phyloP scores from a whole-genome alignment of 495 filamentous ascomycete species.

The Aspergillus kassunensis region DNA sequence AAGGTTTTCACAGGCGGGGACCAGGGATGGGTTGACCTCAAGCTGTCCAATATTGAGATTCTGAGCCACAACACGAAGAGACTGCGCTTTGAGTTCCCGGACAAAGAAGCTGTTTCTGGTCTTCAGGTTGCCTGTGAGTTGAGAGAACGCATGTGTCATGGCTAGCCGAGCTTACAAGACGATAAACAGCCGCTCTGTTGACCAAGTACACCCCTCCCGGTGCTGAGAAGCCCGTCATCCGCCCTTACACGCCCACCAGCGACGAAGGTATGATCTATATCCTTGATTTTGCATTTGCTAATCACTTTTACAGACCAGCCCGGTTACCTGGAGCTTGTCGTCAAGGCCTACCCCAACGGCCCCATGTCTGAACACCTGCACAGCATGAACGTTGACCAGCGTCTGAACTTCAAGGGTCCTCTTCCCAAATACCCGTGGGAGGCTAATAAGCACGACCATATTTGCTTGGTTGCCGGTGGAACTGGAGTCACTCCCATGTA shows the following conservation, averaged over 20 bases:
- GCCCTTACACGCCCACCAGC: slow-evolving; percentile 89
- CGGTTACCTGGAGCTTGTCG: slow-evolving; percentile 81
- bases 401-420: slow-evolving; percentile 87
- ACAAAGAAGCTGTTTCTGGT: slow-evolving; percentile 78
- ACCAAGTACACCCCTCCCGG: slow-evolving; percentile 79
- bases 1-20: slow-evolving; percentile 77
- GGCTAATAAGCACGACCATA: slow-evolving; percentile 91
- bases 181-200: slow-evolving; percentile 62
- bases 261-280: slow-evolving; percentile 64
- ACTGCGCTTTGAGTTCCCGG: slow-evolving; percentile 77
- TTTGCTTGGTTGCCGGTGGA: slow-evolving; percentile 88
- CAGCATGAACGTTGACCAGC: slow-evolving; percentile 71
- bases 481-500: slow-evolving; percentile 95
- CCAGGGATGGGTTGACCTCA: slow-evolving; percentile 76
- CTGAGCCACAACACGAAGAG: slow-evolving; percentile 90
- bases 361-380: slow-evolving; percentile 90
- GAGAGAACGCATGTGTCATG: neutral
- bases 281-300: neutral
- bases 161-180: slow-evolving; percentile 3
- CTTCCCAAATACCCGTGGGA: slow-evolving; percentile 91
- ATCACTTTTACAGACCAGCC: slow-evolving; percentile 46
- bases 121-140: slow-evolving; percentile 68
- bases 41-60: slow-evolving; percentile 69
- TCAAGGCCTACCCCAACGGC: slow-evolving; percentile 86
- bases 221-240: slow-evolving; percentile 74